phyloP scores from a whole-genome alignment of 169 alveolate genomes.

The Perkinsus chesapeaki region DNA sequence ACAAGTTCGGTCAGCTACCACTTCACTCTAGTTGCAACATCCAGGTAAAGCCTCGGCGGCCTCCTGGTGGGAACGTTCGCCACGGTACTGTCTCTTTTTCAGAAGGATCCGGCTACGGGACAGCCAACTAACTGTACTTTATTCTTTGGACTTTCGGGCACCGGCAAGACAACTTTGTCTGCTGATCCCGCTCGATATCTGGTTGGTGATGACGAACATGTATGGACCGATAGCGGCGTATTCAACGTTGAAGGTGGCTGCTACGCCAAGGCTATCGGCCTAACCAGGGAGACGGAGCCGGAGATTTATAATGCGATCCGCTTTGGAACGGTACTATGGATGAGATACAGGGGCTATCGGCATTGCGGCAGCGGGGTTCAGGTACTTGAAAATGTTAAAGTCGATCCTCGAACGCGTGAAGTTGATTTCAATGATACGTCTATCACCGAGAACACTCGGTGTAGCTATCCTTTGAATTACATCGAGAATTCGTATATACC shows the following conservation, averaged over 20 bases:
- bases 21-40: constrained; percentile 82
- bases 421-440: constrained; percentile 78
- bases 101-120: constrained; percentile 35
- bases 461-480: constrained; percentile 83
- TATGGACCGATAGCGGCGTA: constrained; percentile 90
- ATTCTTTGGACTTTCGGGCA: constrained; percentile 94
- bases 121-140: constrained; percentile 72
- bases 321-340: constrained; percentile 17
- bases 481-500: constrained; percentile 87
- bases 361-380: constrained; percentile 37
- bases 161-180: constrained; percentile 91
- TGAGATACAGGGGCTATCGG: background rate
- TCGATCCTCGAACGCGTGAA: constrained; percentile 65
- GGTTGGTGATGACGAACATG: constrained; percentile 96
- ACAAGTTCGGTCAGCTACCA: constrained; percentile 62
- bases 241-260: constrained; percentile 97
- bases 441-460: constrained; percentile 80
- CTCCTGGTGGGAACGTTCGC: background rate
- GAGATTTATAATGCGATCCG: constrained; percentile 85
- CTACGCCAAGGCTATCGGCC: constrained; percentile 85
- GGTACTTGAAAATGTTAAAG: constrained; percentile 74
- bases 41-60: background rate
- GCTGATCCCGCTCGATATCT: constrained; percentile 87
- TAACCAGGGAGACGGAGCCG: constrained; percentile 83
- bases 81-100: background rate